These are phyloP conservation scores for Chytridiales sp. DNA, from an alignment of 371 early-diverging fungal genomes.

Conservation along the genomic window DNA sequence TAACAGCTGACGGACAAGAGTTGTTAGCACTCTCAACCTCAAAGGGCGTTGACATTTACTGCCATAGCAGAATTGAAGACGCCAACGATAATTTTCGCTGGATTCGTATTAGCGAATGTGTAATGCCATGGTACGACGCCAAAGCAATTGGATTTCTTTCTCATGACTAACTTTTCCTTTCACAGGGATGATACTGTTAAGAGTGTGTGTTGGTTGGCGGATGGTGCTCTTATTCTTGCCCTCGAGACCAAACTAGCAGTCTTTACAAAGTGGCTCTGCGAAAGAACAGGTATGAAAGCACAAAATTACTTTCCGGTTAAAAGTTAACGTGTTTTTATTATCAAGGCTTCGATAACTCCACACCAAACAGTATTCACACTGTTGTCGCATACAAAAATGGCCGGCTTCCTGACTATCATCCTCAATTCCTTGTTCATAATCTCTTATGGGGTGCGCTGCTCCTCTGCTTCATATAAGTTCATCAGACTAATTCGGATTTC, in stretches of 20 bases:
- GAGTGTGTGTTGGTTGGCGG: constrained; percentile 7
- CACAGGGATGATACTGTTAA: constrained; percentile 10
- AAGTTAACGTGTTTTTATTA: too few species aligned
- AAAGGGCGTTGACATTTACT: constrained; percentile 51
- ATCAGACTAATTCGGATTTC: not conserved
- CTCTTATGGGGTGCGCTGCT: constrained; percentile 66
- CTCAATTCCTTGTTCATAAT: constrained; percentile 69
- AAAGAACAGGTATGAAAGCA: too few species aligned
- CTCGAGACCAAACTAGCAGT: constrained; percentile 7
- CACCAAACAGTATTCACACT: constrained; percentile 22
- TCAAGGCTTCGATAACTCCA: not conserved
- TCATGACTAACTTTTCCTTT: too few species aligned
- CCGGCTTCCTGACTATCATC: constrained; percentile 70
- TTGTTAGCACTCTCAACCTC: constrained; percentile 64
- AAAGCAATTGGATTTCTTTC: too few species aligned
- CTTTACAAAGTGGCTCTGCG: constrained; percentile 14
- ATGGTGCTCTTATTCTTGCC: constrained; percentile 14
- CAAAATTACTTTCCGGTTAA: too few species aligned
- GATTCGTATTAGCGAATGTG: constrained; percentile 50
- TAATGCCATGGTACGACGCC: constrained; percentile 40
- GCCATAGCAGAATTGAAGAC: constrained; percentile 44
- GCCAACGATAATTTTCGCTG: constrained; percentile 34
- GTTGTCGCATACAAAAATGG: constrained; percentile 28
- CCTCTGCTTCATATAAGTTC: not conserved
- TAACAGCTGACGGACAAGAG: constrained; percentile 71